Percentiles rank a stretch among this genome's conserved stretches.
Evolutionary conservation across 2,329 filamentous ascomycete genomes (phyloP).

Genomic region (Dactylellina drechsleri): DNA sequence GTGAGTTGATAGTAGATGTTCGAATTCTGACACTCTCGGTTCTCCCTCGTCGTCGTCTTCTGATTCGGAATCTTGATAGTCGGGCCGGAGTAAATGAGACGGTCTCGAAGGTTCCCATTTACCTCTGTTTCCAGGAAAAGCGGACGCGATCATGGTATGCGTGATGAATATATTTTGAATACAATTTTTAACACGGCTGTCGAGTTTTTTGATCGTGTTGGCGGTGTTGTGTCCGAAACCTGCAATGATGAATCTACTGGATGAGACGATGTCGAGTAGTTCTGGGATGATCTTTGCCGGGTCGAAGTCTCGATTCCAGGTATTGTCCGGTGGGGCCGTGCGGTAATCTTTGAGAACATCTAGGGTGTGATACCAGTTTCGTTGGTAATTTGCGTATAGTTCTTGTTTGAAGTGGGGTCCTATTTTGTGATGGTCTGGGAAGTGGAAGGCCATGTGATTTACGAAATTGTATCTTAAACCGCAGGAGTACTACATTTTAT

Average conservation of each 20-base stretch:
- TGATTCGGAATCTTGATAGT: too few species aligned
- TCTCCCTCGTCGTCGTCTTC: too few species aligned
- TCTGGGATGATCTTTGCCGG: constrained; percentile 20
- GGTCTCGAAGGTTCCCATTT: constrained; percentile 10
- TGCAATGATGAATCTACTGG: constrained; percentile 25
- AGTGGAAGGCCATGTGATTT: too few species aligned
- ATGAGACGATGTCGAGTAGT: constrained; percentile 18
- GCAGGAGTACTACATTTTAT: too few species aligned
- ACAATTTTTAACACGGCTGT: constrained; percentile 18
- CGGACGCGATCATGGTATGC: constrained; percentile 22
- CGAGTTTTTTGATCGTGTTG: constrained; percentile 11
- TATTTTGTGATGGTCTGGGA: not conserved
- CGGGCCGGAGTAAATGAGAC: too few species aligned
- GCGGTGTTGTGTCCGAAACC: constrained; percentile 27
- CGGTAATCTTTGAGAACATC: constrained; percentile 14
- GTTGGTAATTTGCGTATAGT: not conserved
- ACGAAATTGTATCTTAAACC: too few species aligned
- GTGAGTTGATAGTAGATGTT: constrained; percentile 1
- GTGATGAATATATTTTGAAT: constrained; percentile 40
- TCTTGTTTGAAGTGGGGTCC: constrained; percentile 9
- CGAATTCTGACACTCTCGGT: not conserved
- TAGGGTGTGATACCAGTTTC: not conserved
- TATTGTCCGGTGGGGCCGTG: not conserved
- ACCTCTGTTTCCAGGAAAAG: constrained; percentile 8
- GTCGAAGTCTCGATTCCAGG: constrained; percentile 18